Conservation (phyloP, 768 basidiomycete genomes). For the Russula virescens region DNA sequence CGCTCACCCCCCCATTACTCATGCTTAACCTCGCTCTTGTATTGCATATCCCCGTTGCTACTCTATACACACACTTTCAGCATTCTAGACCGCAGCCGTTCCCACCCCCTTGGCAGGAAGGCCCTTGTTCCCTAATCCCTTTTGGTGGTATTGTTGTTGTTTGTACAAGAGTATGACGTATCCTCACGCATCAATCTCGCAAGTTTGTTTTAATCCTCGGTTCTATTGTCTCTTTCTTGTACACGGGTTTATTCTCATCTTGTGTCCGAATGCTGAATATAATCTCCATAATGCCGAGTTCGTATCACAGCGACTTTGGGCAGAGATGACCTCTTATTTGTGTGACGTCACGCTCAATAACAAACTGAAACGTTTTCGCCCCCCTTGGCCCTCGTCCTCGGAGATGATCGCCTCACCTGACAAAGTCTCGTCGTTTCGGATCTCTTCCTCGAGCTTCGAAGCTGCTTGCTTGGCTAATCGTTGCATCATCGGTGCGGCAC, state of each 20-base stretch:
- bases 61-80: conserved; percentile 9
- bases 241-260: not conserved
- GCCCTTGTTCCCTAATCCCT: not conserved
- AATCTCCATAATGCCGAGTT: not conserved
- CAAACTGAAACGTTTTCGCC: not conserved
- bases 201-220: conserved; percentile 8
- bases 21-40: conserved; percentile 11
- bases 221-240: conserved; percentile 8
- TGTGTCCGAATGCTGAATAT: not conserved
- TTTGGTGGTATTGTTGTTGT: conserved; percentile 1
- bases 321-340: too few relatives aligned
- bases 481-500: not conserved
- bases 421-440: too few relatives aligned
- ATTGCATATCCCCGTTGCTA: conserved; percentile 11
- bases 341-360: not conserved
- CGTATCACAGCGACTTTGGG: too few relatives aligned
- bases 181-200: not conserved
- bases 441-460: too few relatives aligned
- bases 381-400: not conserved
- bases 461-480: not conserved
- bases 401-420: not conserved
- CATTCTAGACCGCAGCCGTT: conserved; percentile 11
- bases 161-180: conserved; percentile 7
- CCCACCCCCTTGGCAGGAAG: not conserved
- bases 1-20: not conserved